These are phyloP conservation scores for Endocalyx cinctus DNA, from an alignment of 2,329 filamentous ascomycete species.

Conservation along the genomic window DNA sequence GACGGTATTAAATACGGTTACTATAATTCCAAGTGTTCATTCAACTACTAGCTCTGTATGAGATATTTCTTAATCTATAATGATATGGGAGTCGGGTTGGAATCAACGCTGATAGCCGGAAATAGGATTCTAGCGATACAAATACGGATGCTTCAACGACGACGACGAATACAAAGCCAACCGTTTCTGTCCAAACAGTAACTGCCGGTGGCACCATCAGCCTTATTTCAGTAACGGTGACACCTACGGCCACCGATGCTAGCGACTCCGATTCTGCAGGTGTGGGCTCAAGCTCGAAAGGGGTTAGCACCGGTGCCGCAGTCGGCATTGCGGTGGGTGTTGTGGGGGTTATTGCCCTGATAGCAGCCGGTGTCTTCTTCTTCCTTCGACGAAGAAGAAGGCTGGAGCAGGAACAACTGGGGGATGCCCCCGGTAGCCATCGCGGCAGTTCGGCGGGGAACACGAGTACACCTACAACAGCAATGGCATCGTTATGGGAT, in stretches of 20 bases:
- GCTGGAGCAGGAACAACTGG: constrained; percentile 36
- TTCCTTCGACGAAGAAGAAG: constrained; percentile 42
- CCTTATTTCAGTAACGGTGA: constrained; percentile 47
- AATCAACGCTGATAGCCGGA: background rate
- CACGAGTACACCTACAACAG: constrained; percentile 37
- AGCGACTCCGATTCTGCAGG: constrained; percentile 6
- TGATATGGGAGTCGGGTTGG: no score
- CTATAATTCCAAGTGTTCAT: constrained; percentile 20
- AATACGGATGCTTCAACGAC: constrained; percentile 15
- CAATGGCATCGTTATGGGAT: constrained; percentile 38
- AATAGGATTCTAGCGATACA: constrained; percentile 10
- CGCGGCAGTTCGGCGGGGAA: constrained; percentile 49
- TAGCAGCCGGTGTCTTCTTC: constrained; percentile 31
- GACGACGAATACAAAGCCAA: constrained; percentile 27
- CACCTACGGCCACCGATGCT: constrained; percentile 34
- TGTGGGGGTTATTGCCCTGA: constrained; percentile 19
- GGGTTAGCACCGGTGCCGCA: constrained; percentile 19
- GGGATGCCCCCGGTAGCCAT: constrained; percentile 41
- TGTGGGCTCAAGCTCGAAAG: constrained; percentile 10
- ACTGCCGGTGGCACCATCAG: constrained; percentile 48
- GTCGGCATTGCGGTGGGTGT: constrained; percentile 27
- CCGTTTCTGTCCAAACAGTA: constrained; percentile 44
- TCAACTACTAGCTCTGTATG: constrained; percentile 26
- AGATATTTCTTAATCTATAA: constrained; percentile 1
- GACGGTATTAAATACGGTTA: constrained; percentile 33